phyloP scores from a whole-genome alignment of 345 rosid genomes.

The Pistacia atlantica region DNA sequence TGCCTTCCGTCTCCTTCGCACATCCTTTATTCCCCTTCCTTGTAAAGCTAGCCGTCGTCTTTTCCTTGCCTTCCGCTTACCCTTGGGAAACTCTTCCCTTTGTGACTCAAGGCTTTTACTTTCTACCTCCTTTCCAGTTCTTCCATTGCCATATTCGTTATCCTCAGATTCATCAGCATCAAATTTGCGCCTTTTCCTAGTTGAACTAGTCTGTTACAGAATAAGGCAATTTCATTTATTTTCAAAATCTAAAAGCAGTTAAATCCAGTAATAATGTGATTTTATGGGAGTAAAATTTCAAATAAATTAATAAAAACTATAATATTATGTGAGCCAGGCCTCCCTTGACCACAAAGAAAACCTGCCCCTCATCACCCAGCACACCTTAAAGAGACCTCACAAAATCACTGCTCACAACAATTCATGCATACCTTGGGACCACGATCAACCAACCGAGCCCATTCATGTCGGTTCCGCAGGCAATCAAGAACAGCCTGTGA shows the following conservation, averaged over 20 bases:
- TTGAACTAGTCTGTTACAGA: conserved; percentile 70
- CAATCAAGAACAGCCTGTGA: conserved; percentile 99
- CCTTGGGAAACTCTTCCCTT: conserved; percentile 89
- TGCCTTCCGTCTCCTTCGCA: conserved; percentile 56
- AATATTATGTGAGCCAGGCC: no score
- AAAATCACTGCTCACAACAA: neutral
- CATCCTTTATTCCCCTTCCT: conserved; percentile 78
- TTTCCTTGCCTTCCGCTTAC: conserved; percentile 87
- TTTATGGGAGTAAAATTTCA: no score
- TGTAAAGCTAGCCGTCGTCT: conserved; percentile 74
- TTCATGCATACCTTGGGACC: conserved; percentile 82
- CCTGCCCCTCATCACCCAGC: no score
- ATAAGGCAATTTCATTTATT: neutral
- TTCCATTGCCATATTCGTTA: conserved; percentile 53
- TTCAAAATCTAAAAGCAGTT: neutral
- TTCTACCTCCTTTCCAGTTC: conserved; percentile 44
- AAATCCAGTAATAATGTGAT: neutral
- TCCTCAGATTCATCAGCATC: conserved; percentile 85
- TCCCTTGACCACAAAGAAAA: no score
- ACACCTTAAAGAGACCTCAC: neutral
- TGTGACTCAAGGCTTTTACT: conserved; percentile 59
- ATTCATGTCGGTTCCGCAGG: conserved; percentile 91
- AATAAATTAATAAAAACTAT: no score
- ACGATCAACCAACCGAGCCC: conserved; percentile 97
- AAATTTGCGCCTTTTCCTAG: conserved; percentile 77